phyloP scores from a whole-genome alignment of 2,329 filamentous ascomycete species.

The Passalora sequoiae region DNA sequence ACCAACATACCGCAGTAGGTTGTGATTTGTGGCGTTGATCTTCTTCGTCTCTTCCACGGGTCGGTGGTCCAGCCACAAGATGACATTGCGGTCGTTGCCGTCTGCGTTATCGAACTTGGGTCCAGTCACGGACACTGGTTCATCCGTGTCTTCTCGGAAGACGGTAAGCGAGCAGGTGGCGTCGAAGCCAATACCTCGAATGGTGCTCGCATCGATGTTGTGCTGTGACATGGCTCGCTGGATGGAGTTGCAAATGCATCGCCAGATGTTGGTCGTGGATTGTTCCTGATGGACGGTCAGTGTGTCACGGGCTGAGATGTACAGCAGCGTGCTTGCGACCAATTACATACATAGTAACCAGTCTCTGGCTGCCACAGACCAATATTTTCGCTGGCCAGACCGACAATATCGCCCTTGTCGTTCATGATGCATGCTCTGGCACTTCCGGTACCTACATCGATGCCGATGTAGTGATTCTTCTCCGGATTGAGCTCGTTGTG shows the following conservation, averaged over 20 bases:
- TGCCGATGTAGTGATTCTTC: constrained; percentile 66
- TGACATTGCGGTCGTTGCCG: constrained; percentile 85
- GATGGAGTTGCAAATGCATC: constrained; percentile 84
- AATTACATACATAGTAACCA: constrained; percentile 47
- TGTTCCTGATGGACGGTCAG: constrained; percentile 82
- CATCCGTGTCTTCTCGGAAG: constrained; percentile 81
- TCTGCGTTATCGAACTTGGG: constrained; percentile 73
- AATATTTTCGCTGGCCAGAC: constrained; percentile 50
- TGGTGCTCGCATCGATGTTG: constrained; percentile 65
- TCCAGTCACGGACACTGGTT: constrained; percentile 84
- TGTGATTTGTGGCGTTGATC: constrained; percentile 90
- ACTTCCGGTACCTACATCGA: constrained; percentile 94
- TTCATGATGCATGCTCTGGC: constrained; percentile 96
- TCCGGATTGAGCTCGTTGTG: constrained; percentile 55
- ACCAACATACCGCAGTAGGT: constrained; percentile 89
- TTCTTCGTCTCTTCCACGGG: constrained; percentile 84
- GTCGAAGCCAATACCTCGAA: constrained; percentile 93
- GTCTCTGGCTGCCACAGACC: constrained; percentile 51
- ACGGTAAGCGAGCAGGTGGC: constrained; percentile 96
- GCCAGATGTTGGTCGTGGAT: constrained; percentile 97
- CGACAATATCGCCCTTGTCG: constrained; percentile 77
- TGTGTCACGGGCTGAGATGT: too few species aligned
- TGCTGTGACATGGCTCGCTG: constrained; percentile 77
- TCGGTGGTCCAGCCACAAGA: constrained; percentile 95
- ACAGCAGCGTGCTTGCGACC: not conserved